Evolutionary conservation across 2,329 filamentous ascomycete species (phyloP), one percentile per base, ranked within the genome.

Genomic region (Stachybotrys elegans): DNA sequence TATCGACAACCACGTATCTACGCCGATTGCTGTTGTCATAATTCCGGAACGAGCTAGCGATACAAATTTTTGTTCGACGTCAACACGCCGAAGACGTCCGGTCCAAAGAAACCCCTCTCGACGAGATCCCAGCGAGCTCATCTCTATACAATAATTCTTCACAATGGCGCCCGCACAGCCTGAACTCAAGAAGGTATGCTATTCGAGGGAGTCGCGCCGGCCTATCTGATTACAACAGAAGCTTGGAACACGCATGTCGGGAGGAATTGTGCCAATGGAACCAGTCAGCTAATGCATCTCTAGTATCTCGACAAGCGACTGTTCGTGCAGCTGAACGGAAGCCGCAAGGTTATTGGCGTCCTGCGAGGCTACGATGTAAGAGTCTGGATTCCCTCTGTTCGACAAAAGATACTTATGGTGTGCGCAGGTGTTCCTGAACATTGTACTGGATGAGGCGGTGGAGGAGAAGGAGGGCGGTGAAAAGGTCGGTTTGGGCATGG

Each of bases 251-350:
- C n/a, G n/a, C n/a, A n/a, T n/a, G n/a, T n/a, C n/a, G n/a, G n/a
- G n/a, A n/a, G n/a, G n/a, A n/a, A n/a, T n/a, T n/a, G n/a, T n/a
- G n/a, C n/a, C n/a, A n/a, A n/a, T n/a, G n/a, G n/a, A n/a, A n/a
- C n/a, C n/a, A n/a, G n/a, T n/a, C n/a, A n/a, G n/a, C n/a, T n/a
- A n/a, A n/a, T n/a, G n/a, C n/a, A n/a, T n/a, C n/a, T n/a, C n/a
- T 59, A 98, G 93, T 98, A 98, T 71, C 90, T 98, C 71, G 93
- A 98, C 78, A 98, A 98, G 82, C 82, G 92, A 71, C 81, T 98
- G 62, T 95, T 96, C 68, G 90, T 97, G 55, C 92, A 98, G 69
- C 76, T 98, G 43, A 98, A 98, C 70, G 93, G 93, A 62, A 95
- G 91, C 68, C 87, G 93, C 66, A 97, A 95, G 71, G 92, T 98